These are phyloP conservation scores for Astrephomene gubernaculifera DNA, from an alignment of 139 green algal species.

Conservation along the genomic window DNA sequence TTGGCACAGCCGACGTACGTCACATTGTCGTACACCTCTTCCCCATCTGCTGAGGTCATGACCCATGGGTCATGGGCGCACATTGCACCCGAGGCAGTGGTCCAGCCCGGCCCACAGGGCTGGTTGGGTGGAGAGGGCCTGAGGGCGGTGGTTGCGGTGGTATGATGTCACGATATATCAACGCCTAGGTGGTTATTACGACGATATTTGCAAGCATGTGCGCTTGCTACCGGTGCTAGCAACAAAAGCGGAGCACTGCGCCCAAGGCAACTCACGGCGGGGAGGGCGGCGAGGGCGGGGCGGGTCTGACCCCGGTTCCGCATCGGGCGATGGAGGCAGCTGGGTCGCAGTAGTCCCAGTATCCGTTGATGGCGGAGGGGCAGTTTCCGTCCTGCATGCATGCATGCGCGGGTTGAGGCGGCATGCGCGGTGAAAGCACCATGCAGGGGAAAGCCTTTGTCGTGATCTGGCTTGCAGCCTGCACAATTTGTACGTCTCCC, in stretches of 20 bases:
- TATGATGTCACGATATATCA: too few species aligned
- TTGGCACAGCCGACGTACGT: conserved; percentile 30
- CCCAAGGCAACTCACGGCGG: too few species aligned
- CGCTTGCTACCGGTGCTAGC: too few species aligned
- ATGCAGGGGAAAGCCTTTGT: too few species aligned
- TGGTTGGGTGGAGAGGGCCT: background rate
- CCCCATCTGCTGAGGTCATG: background rate
- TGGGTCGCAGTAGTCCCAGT: conserved; percentile 33
- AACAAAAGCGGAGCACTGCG: too few species aligned
- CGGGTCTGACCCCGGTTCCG: background rate
- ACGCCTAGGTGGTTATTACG: too few species aligned
- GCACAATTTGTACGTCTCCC: too few species aligned
- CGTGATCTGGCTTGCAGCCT: too few species aligned
- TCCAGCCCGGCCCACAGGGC: background rate
- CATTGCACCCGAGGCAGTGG: background rate
- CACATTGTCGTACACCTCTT: background rate
- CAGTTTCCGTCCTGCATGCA: conserved; percentile 37
- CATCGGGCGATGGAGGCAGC: background rate
- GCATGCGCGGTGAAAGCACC: too few species aligned
- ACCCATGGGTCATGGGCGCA: conserved; percentile 5
- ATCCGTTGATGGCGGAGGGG: conserved; percentile 23
- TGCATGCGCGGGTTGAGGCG: background rate
- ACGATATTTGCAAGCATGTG: too few species aligned
- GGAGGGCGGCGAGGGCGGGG: background rate
- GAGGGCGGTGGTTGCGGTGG: background rate